Percentiles rank a stretch among this genome's conserved stretches.
Evolutionary conservation across 805 yeast species (phyloP).

Genomic region (Candida ficus): DNA sequence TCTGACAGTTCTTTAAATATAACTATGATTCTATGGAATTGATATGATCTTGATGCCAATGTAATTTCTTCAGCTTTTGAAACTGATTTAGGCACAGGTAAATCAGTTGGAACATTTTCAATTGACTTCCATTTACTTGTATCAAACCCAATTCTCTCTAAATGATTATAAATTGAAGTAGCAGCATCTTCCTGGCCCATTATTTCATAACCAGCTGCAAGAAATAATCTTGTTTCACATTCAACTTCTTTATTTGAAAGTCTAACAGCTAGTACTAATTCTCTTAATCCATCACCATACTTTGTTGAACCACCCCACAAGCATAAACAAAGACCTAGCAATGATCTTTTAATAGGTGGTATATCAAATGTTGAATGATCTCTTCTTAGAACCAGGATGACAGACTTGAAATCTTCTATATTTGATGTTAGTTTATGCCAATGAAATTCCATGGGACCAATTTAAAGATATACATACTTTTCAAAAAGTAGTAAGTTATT

Average conservation of each 20-base stretch:
- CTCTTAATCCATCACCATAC: constrained; percentile 4
- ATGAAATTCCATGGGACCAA: too few species aligned
- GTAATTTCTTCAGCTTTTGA: not conserved
- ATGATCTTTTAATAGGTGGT: not conserved
- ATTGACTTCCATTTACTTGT: too few species aligned
- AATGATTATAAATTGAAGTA: not conserved
- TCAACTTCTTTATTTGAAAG: not conserved
- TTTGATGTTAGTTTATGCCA: not conserved
- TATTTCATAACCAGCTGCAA: not conserved
- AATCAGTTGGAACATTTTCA: not conserved
- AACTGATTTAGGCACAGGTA: too few species aligned
- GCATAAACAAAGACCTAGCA: constrained; percentile 4
- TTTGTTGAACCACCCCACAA: not conserved
- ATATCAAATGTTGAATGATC: not conserved
- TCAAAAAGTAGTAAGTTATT: too few species aligned
- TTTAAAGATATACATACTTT: too few species aligned
- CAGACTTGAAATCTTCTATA: not conserved
- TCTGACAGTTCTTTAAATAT: not conserved
- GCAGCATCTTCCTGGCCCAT: not conserved
- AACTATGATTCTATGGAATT: not conserved
- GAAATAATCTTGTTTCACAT: not conserved
- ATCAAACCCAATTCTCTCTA: too few species aligned
- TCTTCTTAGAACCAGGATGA: not conserved
- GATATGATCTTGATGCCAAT: not conserved
- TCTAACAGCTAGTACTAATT: constrained; percentile 4